These are phyloP conservation scores for Forsythia viridissima DNA, from an alignment of 257 asterid species.

Conservation along the genomic window DNA sequence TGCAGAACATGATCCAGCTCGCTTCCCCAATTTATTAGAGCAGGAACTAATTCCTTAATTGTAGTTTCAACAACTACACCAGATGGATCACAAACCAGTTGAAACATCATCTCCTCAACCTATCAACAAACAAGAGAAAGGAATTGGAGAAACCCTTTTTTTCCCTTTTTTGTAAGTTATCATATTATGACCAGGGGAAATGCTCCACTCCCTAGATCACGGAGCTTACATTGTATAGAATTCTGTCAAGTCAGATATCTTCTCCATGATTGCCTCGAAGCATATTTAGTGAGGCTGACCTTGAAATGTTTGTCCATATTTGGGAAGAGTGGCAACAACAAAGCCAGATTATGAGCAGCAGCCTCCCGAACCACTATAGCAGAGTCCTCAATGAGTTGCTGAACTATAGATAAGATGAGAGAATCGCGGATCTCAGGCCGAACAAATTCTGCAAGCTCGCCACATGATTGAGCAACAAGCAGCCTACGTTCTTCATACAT, in stretches of 20 bases:
- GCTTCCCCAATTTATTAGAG: constrained; percentile 87
- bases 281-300: constrained; percentile 99
- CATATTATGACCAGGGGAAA: constrained; percentile 63
- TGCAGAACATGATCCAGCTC: constrained; percentile 81
- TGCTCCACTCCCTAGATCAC: constrained; percentile 96
- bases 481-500: constrained; percentile 97
- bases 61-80: constrained; percentile 93
- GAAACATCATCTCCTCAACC: constrained; percentile 99
- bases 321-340: constrained; percentile 96
- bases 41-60: constrained; percentile 83
- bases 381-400: constrained; percentile 96
- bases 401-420: constrained; percentile 95
- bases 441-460: constrained; percentile 93
- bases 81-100: constrained; percentile 90
- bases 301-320: constrained; percentile 96
- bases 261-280: constrained; percentile 99
- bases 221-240: constrained; percentile 97
- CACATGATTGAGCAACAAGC: constrained; percentile 99
- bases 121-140: constrained; percentile 45
- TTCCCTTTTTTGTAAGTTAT: constrained; percentile 34
- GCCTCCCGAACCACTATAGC: constrained; percentile 98
- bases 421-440: constrained; percentile 99
- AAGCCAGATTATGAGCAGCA: constrained; percentile 92
- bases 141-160: constrained; percentile 43
- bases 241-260: constrained; percentile 91